Evolutionary conservation across 768 basidiomycete species (phyloP).

Genomic region (Fomitopsis serialis): DNA sequence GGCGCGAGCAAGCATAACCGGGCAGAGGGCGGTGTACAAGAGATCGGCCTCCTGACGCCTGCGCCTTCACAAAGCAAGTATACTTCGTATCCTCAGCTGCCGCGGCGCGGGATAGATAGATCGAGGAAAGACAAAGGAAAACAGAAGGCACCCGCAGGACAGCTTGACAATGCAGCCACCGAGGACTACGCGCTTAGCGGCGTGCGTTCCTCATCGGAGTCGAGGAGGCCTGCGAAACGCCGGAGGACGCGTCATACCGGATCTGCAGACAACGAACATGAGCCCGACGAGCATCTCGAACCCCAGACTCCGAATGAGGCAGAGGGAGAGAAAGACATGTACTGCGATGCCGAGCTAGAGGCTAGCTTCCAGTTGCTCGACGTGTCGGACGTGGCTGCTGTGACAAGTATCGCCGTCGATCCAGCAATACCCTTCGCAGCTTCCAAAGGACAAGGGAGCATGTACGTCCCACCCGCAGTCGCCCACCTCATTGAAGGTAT

Average conservation of each 20-base stretch:
- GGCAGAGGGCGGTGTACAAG: not conserved
- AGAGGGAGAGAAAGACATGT: not conserved
- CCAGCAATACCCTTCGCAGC: conserved; percentile 1
- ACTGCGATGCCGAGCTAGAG: not conserved
- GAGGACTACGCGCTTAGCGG: not conserved
- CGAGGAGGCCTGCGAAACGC: not conserved
- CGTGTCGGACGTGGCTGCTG: conserved; percentile 24
- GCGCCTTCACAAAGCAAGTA: conserved; percentile 1
- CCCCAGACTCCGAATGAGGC: not conserved
- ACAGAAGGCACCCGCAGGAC: not conserved
- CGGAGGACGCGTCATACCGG: too few relatives aligned
- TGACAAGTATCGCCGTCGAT: conserved; percentile 29
- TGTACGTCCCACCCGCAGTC: conserved; percentile 32
- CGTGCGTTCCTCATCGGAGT: not conserved
- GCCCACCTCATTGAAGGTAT: conserved; percentile 31
- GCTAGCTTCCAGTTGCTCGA: conserved; percentile 30
- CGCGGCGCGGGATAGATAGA: not conserved
- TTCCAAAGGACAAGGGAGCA: not conserved
- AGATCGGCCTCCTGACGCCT: conserved; percentile 1
- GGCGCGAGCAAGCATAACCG: too few relatives aligned
- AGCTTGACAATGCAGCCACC: not conserved
- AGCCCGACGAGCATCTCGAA: too few relatives aligned
- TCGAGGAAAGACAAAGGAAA: conserved; percentile 1
- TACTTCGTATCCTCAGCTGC: not conserved
- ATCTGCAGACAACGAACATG: too few relatives aligned